Base-by-base conservation (phyloP, 2,329 filamentous ascomycete species). In the Passalora sequoiae region DNA sequence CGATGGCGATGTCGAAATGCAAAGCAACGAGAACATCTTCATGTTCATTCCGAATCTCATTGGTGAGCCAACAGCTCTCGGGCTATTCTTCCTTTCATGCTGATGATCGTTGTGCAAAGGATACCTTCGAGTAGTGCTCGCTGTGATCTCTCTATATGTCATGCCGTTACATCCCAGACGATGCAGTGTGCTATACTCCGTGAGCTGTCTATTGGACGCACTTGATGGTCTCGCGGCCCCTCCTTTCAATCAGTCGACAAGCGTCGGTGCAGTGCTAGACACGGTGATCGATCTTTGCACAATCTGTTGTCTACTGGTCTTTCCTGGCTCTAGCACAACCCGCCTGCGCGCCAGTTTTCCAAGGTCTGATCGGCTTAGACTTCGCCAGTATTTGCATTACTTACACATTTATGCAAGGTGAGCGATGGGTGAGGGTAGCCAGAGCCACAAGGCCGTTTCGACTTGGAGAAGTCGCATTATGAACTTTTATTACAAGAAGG, bases 261-360 rank as follows among this genome's bases (percentile, higher is more conserved):
- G 85, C 53, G 97, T 97, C 65, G 92, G 92, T 53, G 91, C 89
- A 24, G 89, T 97, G 22, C 77, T 97, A 51, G 92, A 97, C 72
- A 97, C 97, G 91, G 89, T 97, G 47, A 97, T 91, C n/a, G 91
- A 98, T 68, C 84, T 92, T 47, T 97, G 91, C 74, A 96, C 91
- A 24, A 98, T 92, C 2, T 81, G 89, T 2, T 97, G 91, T 67
- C 71, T 98, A 56, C 78, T 97, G 38, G 89, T 97, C 37, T 97
- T n/a, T 96, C 72, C 71, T 98, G 50, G 87, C 87, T 30, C 92
- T 87, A 10, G 91, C 91, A 16, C 97, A 94, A 70, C 92, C 92
- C 4, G 80, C 89, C 44, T 96, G 86, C 84, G 81, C 86, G 52
- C 88, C 97, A 55, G 60, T 97, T 46, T 97, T 97, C 76, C 92